Evolutionary conservation across 352 stramenopile genomes (phyloP), one percentile per base, ranked within the genome.

Genomic region (Blastocystis sp.): DNA sequence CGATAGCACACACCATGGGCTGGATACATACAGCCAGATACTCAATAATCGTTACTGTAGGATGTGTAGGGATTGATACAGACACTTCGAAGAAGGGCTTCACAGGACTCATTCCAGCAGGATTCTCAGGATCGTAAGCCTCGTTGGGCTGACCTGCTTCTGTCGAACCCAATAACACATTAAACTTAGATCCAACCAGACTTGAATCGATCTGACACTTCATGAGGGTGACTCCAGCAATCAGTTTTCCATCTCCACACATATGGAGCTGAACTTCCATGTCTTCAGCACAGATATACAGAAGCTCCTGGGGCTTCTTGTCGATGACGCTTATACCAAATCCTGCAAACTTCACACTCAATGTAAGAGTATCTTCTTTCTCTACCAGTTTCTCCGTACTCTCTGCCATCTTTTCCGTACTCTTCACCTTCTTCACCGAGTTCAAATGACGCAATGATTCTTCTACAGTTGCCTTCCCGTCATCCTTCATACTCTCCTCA

Each of bases 41-140:
- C 48, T 89, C 78, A 11, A 89, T 15, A n/a, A 79, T 58, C 9
- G 62, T 69, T 6, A 89, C 53, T n/a, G 78, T 76, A 22, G 78
- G 78, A 64, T 89, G 19, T 27, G 37, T 77, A 22, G 78, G 78
- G 57, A 89, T 89, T 35, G 66, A 79, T 17, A 89, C 27, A 19
- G 78, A 89, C 15, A 89, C 35, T 53, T 76, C 40, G 56, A 89
- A 89, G 77, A 88, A 88, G 19, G 58, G 58, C 58, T 88, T 88
- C 17, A 78, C 60, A 33, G 60, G 66, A 30, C 13, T n/a, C 35
- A 56, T 48, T 17, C 4, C 57, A 22, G 24, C 19, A 19, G 78
- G 60, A 64, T 89, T 17, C 40, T 79, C 60, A 0, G 44, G 42
- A 40, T 89, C 40, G 53, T 89, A 89, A 17, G 51, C 60, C 19